phyloP scores from a whole-genome alignment of 2,329 filamentous ascomycete genomes.

The Curvularia verruculosa region DNA sequence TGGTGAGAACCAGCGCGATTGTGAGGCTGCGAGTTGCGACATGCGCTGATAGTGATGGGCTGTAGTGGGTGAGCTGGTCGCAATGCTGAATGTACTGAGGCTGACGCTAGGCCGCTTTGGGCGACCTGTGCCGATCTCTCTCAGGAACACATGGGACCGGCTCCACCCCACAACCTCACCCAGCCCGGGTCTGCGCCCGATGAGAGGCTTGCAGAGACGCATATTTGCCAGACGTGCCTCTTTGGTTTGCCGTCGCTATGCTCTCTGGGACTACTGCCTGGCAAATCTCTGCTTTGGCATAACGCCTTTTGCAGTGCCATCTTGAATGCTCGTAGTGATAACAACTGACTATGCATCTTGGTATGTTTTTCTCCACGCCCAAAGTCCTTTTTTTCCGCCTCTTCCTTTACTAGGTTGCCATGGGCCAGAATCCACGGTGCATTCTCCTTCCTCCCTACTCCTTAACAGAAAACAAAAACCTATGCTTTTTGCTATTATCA shows the following conservation, averaged over 20 bases:
- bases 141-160: constrained; percentile 9
- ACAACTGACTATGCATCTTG: neutral
- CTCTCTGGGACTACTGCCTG: neutral
- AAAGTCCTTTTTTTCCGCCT: neutral
- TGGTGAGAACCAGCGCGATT: constrained; percentile 38
- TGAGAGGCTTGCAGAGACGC: neutral
- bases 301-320: neutral
- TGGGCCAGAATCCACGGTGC: neutral
- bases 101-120: constrained; percentile 20
- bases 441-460: neutral
- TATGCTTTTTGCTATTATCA: neutral
- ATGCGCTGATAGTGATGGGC: constrained; percentile 20
- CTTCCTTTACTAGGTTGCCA: neutral
- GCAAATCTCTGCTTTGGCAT: no score
- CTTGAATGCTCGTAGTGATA: neutral
- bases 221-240: neutral
- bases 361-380: neutral
- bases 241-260: neutral
- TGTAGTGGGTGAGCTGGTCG: constrained; percentile 14
- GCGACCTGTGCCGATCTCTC: neutral
- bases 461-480: neutral
- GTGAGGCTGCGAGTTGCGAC: constrained; percentile 26
- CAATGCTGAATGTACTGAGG: constrained; percentile 10
- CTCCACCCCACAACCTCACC: neutral
- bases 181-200: no score